Percentiles rank a stretch among this genome's conserved stretches.
These are phyloP conservation scores for Corylus heterophylla DNA, from an alignment of 306 rosid species.

Conservation along the genomic window DNA sequence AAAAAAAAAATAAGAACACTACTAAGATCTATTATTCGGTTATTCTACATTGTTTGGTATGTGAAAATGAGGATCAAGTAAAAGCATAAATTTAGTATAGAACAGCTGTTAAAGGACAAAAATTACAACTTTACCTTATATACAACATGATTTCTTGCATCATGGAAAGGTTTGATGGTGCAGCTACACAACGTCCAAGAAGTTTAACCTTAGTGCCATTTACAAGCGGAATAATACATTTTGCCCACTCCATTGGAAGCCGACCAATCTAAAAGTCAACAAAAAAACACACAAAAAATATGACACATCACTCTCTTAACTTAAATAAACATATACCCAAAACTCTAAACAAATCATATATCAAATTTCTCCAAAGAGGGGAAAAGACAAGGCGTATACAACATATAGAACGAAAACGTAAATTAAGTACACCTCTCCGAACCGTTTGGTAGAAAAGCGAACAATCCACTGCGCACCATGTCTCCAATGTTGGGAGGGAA, in stretches of 20 bases:
- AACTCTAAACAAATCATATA: not conserved
- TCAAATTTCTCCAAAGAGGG: not conserved
- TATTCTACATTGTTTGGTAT: not conserved
- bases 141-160: conserved; percentile 73
- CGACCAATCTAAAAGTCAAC: conserved; percentile 66
- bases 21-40: not conserved
- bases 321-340: not conserved
- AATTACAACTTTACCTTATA: conserved; percentile 47
- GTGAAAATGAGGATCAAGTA: not conserved
- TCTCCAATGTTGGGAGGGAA: conserved; percentile 30
- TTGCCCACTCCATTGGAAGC: conserved; percentile 88
- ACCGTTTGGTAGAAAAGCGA: conserved; percentile 76
- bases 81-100: not conserved
- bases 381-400: not conserved
- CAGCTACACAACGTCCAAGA: conserved; percentile 67
- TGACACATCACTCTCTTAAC: not conserved
- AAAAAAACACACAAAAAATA: not conserved
- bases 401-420: not conserved
- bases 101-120: not conserved
- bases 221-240: conserved; percentile 59
- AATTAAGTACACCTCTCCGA: conserved; percentile 52
- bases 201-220: conserved; percentile 55
- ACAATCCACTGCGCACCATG: conserved; percentile 56
- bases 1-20: not conserved
- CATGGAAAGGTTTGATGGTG: conserved; percentile 49